These are phyloP conservation scores for Aotearoamyces nothofagi DNA, from an alignment of 2,329 filamentous ascomycete species.

Conservation along the genomic window DNA sequence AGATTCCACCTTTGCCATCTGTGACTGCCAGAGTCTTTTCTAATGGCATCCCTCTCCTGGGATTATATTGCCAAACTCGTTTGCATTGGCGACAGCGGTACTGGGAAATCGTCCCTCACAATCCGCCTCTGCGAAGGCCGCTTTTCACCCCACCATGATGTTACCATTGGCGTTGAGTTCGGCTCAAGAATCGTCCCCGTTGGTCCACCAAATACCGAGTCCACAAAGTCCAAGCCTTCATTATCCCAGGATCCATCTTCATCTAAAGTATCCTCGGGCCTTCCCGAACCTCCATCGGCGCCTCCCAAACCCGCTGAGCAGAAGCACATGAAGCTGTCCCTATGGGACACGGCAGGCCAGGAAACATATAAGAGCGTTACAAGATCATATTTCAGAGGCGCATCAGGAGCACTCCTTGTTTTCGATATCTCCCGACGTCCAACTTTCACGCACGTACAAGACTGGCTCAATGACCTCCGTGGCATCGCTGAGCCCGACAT, in stretches of 20 bases:
- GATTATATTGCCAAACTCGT: constrained; percentile 99
- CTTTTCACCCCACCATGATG: constrained; percentile 88
- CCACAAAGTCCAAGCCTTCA: constrained; percentile 32
- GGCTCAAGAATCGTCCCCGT: constrained; percentile 86
- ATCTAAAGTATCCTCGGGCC: constrained; percentile 22
- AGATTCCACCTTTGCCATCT: too few relatives aligned
- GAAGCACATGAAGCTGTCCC: constrained; percentile 79
- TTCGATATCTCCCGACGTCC: constrained; percentile 82
- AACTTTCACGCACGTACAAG: constrained; percentile 77
- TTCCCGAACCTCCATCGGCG: constrained; percentile 34
- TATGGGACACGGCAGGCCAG: constrained; percentile 95
- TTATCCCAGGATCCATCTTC: constrained; percentile 10
- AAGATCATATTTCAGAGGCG: constrained; percentile 60
- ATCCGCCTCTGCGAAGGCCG: constrained; percentile 93
- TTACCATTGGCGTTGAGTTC: constrained; percentile 97
- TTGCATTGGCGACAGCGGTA: constrained; percentile 91
- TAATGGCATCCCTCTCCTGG: constrained; percentile 64
- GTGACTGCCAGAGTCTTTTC: too few relatives aligned
- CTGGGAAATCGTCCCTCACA: constrained; percentile 86
- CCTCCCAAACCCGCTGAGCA: constrained; percentile 25
- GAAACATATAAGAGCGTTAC: constrained; percentile 97
- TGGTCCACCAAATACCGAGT: constrained; percentile 51
- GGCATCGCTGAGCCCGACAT: constrained; percentile 95
- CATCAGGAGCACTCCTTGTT: constrained; percentile 65
- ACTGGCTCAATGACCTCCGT: constrained; percentile 87